Evolutionary conservation across 1,284 basidiomycete genomes (phyloP).

Genomic region (Ganoderma sinense): DNA sequence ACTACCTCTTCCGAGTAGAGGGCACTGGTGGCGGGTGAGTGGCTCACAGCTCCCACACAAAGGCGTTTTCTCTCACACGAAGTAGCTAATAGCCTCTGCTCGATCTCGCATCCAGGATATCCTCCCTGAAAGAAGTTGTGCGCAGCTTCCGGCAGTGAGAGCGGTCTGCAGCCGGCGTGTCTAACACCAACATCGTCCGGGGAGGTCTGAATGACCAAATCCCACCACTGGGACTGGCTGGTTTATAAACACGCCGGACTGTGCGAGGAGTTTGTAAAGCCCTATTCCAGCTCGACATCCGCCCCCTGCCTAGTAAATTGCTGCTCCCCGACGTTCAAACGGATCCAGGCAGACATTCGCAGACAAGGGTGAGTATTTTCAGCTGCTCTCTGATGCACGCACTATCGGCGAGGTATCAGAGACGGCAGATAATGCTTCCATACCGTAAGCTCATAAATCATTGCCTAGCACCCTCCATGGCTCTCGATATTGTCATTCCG

Average conservation of each 20-base stretch:
- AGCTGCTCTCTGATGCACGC: conserved; percentile 7
- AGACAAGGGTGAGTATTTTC: neutral
- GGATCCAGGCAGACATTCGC: neutral
- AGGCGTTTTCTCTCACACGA: conserved; percentile 24
- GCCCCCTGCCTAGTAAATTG: conserved; percentile 2
- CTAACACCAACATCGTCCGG: conserved; percentile 9
- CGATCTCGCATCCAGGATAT: conserved; percentile 5
- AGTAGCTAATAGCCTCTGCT: conserved; percentile 15
- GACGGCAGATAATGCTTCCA: neutral
- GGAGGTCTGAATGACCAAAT: conserved; percentile 16
- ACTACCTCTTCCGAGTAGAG: neutral
- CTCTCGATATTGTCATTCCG: conserved; percentile 22
- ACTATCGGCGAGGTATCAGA: neutral
- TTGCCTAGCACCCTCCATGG: conserved; percentile 6
- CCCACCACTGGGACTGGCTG: conserved; percentile 26
- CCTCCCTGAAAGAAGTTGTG: conserved; percentile 11
- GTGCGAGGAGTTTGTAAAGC: conserved; percentile 6
- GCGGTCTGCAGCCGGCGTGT: neutral
- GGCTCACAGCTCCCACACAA: conserved; percentile 19
- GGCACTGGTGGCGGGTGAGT: conserved; percentile 2
- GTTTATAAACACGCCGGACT: conserved; percentile 16
- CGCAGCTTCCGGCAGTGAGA: conserved; percentile 25
- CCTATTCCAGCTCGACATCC: conserved; percentile 12
- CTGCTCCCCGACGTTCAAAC: neutral
- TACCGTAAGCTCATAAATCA: conserved; percentile 1